These are phyloP conservation scores for Ophiostoma populinum DNA, from an alignment of 2,329 filamentous ascomycete species.

Conservation along the genomic window DNA sequence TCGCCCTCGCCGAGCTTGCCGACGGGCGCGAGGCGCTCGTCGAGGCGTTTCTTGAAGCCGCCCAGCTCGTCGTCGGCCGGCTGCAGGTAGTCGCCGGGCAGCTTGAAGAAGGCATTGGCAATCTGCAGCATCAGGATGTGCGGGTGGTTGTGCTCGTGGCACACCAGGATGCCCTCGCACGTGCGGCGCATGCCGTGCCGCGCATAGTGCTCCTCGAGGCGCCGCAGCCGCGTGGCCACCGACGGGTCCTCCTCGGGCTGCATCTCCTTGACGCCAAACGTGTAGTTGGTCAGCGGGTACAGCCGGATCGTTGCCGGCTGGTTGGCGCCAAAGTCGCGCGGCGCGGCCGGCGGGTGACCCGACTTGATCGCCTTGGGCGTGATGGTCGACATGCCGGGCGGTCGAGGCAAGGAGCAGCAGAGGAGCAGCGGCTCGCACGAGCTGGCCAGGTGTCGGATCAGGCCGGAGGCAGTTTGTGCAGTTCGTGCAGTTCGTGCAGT, in stretches of 20 bases:
- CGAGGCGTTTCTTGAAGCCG: conserved; percentile 86
- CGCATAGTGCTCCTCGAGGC: conserved; percentile 88
- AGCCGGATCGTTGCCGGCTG: conserved; percentile 82
- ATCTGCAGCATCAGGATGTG: conserved; percentile 99
- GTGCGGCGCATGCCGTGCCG: conserved; percentile 92
- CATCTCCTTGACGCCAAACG: conserved; percentile 94
- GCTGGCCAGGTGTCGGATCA: no score
- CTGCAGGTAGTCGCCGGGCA: conserved; percentile 87
- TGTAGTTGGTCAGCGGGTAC: conserved; percentile 95
- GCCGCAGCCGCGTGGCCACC: conserved; percentile 77
- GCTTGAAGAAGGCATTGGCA: conserved; percentile 97
- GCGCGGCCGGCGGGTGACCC: conserved; percentile 59
- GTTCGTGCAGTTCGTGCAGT: no score
- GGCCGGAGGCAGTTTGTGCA: no score
- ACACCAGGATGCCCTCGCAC: conserved; percentile 91
- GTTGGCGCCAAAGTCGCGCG: conserved; percentile 71
- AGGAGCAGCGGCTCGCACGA: no score
- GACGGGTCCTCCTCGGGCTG: conserved; percentile 96
- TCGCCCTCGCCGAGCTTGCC: conserved; percentile 72
- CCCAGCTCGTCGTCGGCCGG: conserved; percentile 80
- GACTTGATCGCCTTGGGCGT: conserved; percentile 61
- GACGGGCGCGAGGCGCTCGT: conserved; percentile 87
- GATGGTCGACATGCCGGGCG: conserved; percentile 71
- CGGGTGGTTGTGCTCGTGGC: conserved; percentile 97
- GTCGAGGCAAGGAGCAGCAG: no score